Conservation (phyloP, 768 basidiomycete genomes). For the Candolleomyces aberdarensis region DNA sequence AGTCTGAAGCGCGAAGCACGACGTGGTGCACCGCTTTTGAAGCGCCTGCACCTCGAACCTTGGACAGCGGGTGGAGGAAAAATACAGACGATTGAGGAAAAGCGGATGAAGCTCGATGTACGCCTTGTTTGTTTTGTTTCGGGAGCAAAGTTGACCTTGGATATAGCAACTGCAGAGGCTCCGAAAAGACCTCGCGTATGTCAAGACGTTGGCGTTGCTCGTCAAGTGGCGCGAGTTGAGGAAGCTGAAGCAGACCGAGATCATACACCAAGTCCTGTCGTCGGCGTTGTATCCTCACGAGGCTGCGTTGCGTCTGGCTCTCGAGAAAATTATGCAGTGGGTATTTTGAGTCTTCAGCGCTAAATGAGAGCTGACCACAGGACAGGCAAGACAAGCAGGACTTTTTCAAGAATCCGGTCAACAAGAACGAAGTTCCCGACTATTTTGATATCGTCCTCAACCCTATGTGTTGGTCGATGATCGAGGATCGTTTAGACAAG, state of each 20-base stretch:
- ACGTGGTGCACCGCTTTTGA: conserved; percentile 89
- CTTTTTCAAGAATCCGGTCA: conserved; percentile 82
- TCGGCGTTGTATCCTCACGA: conserved; percentile 66
- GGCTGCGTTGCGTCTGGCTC: conserved; percentile 52
- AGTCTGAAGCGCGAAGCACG: conserved; percentile 94
- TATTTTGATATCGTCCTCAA: conserved; percentile 86
- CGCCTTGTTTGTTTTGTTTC: conserved; percentile 17
- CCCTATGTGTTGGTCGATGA: conserved; percentile 88
- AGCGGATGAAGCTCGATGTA: conserved; percentile 78
- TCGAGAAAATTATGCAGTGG: conserved; percentile 71
- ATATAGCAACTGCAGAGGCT: conserved; percentile 58
- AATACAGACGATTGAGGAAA: conserved; percentile 78
- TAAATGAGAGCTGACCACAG: conserved; percentile 36
- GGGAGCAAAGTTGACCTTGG: neutral
- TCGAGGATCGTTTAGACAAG: conserved; percentile 76
- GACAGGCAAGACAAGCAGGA: conserved; percentile 55
- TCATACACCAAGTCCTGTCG: conserved; percentile 65
- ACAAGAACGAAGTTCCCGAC: conserved; percentile 75
- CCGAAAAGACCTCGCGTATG: conserved; percentile 71
- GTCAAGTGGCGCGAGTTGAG: conserved; percentile 76
- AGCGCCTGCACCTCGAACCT: conserved; percentile 91
- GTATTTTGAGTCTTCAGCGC: conserved; percentile 19
- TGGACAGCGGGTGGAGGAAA: conserved; percentile 84
- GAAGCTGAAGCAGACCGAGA: conserved; percentile 68
- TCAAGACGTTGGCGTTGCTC: conserved; percentile 63